These are phyloP conservation scores for Physcomitrium patens DNA, from an alignment of 225 moss, liverwort and hornwort species.

Conservation along the genomic window DNA sequence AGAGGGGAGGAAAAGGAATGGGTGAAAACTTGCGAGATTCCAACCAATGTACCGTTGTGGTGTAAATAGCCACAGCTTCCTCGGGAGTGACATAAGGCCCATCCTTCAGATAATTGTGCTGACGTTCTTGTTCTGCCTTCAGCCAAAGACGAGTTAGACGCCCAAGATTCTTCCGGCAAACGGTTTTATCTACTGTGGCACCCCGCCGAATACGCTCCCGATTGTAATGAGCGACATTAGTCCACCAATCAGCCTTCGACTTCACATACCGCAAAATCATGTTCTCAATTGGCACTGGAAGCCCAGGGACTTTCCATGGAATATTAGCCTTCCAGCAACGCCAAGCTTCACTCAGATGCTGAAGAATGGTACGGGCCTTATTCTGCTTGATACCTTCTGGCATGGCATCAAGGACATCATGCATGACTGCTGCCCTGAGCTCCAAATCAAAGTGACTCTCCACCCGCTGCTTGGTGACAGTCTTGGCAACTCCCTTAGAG, in stretches of 20 bases:
- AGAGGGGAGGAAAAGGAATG: slow-evolving; percentile 94
- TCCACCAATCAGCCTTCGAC: slow-evolving; percentile 99
- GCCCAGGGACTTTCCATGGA: slow-evolving; percentile 99
- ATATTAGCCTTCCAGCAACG: slow-evolving; percentile 99
- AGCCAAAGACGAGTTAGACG: slow-evolving; percentile 96
- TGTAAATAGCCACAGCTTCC: slow-evolving; percentile 99
- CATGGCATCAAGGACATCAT: slow-evolving; percentile 99
- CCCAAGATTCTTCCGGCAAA: slow-evolving; percentile 97
- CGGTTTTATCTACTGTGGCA: slow-evolving; percentile 98
- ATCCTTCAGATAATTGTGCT: slow-evolving; percentile 98
- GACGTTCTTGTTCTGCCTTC: slow-evolving; percentile 99
- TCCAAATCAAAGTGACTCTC: slow-evolving; percentile 99
- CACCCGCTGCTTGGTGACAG: slow-evolving; percentile 99
- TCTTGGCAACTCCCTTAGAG: slow-evolving; percentile 98
- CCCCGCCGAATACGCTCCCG: slow-evolving; percentile 97
- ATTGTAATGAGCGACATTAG: slow-evolving; percentile 98
- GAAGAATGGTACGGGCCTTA: slow-evolving; percentile 97
- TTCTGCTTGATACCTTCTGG: slow-evolving; percentile 99
- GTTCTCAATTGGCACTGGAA: slow-evolving; percentile 98
- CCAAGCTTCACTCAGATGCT: slow-evolving; percentile 99
- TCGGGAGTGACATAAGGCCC: slow-evolving; percentile 99
- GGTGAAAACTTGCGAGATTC: slow-evolving; percentile 99
- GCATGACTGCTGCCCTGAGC: slow-evolving; percentile 99
- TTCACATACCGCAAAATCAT: slow-evolving; percentile 99
- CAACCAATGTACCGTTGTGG: slow-evolving; percentile 97